Evolutionary conservation across 768 basidiomycete genomes (phyloP).

Genomic region (Psilocybe tampanensis): DNA sequence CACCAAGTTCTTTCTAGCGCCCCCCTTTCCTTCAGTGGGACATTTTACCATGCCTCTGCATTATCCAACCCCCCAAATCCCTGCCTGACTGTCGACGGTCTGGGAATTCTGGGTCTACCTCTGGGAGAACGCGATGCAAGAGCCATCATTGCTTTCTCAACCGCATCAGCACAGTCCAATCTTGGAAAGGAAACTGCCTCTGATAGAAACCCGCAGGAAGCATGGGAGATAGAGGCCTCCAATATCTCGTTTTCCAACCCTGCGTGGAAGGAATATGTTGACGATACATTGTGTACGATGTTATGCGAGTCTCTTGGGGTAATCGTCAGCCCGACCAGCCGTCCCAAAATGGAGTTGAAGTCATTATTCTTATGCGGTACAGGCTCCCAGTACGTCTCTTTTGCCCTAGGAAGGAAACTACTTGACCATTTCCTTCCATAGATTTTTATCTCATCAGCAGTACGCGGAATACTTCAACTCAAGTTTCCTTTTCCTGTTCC

Average conservation of each 20-base stretch:
- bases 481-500: too few species aligned
- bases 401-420: neutral
- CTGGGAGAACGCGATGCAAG: conserved; percentile 40
- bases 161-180: conserved; percentile 43
- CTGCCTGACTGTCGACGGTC: conserved; percentile 34
- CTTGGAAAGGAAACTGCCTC: conserved; percentile 35
- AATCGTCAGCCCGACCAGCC: conserved; percentile 17
- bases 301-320: conserved; percentile 42
- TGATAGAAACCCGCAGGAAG: conserved; percentile 46
- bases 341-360: conserved; percentile 41
- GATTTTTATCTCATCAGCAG: conserved; percentile 51
- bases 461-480: conserved; percentile 37
- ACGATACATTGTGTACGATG: conserved; percentile 24
- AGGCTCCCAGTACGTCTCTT: conserved; percentile 47
- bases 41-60: neutral
- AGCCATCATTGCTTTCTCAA: conserved; percentile 31
- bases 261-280: conserved; percentile 39
- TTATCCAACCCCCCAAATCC: conserved; percentile 38
- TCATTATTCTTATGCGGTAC: conserved; percentile 50
- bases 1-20: neutral
- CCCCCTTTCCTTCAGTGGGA: conserved; percentile 3
- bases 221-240: conserved; percentile 50
- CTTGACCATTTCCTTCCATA: conserved; percentile 16
- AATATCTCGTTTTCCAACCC: conserved; percentile 42
- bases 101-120: conserved; percentile 47